Evolutionary conservation across 1,139 yeast species (phyloP), one percentile per base, ranked within the genome.

Genomic region (Geotrichum aggregatum): DNA sequence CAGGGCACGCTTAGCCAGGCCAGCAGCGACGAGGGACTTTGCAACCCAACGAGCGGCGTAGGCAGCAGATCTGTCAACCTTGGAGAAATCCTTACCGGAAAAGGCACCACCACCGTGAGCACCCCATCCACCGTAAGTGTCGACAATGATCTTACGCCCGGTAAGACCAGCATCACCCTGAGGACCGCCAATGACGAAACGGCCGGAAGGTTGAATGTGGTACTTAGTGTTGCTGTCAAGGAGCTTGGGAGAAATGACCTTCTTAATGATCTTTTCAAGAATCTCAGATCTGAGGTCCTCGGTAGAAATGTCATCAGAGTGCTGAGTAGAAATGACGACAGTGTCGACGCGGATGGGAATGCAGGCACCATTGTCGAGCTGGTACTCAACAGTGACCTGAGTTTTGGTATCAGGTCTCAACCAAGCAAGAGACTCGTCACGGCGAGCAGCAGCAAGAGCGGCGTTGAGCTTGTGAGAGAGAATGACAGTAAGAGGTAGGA

Each of bases 51-150:
- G 89, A 66, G 98, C 98, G 69, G 98, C 98, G 72, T 92, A 92
- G 63, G 98, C 98, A 71, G 98, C 99, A 63, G 98, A 92, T 80
- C 99, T 88, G 76, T 92, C 99, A 70, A 92, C 99, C 82, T 92
- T 92, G 72, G 98, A 88, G 87, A 88, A 92, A 76, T 92, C 99
- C 82, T 92, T 92, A 76, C 99, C 99, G 60, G 96, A 87, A 89
- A 94, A 92, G 62, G 98, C 98, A 82, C 99, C 99, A 81, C 99
- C 99, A 77, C 99, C 99, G 80, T 92, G 98, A 68, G 98, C 98
- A 76, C 98, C 97, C 94, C 98, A 94, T 68, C 99, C 98, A 79
- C 99, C 99, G 78, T 92, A 92, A 61, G 98, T 95, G 76, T 92
- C 99, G 71, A 92, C 99, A 70, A 92, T 92, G 74, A 92, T 92